phyloP scores from a whole-genome alignment of 176 grass and related monocot species.

The Oryza punctata region DNA sequence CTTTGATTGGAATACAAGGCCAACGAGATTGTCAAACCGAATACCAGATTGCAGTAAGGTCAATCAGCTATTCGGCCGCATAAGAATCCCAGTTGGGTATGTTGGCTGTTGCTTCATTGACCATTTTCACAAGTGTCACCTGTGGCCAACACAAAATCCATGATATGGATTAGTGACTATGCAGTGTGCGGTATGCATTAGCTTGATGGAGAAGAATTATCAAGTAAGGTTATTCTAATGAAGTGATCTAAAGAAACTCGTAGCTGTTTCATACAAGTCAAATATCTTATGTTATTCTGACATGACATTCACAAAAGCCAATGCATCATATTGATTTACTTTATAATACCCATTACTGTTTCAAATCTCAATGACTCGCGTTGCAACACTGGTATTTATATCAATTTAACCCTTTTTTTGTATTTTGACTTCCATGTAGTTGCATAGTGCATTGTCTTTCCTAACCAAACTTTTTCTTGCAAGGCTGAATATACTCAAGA shows the following conservation, averaged over 20 bases:
- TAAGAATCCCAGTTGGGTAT: constrained; percentile 77
- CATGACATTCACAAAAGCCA: not conserved
- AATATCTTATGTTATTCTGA: constrained; percentile 1
- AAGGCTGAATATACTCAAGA: not conserved
- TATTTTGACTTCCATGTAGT: not conserved
- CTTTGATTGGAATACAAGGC: not conserved
- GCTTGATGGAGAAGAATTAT: not conserved
- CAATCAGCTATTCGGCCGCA: not conserved
- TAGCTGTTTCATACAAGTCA: not conserved
- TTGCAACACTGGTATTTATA: constrained; percentile 2
- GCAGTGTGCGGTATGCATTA: not conserved
- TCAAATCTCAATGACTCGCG: not conserved
- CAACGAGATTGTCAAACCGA: not conserved
- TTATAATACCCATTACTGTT: not conserved
- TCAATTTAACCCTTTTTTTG: not conserved
- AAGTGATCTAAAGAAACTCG: not conserved
- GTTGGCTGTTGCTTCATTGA: constrained; percentile 82
- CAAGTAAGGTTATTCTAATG: not conserved
- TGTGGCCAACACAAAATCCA: constrained; percentile 27
- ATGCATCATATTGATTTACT: not conserved
- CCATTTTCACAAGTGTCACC: constrained; percentile 94
- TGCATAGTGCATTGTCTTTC: not conserved
- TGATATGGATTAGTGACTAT: not conserved
- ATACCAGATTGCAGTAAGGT: constrained; percentile 5
- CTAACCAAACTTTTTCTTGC: not conserved